Base-by-base conservation (phyloP, 2,329 filamentous ascomycete species). In the Aureobasidium sp. region DNA sequence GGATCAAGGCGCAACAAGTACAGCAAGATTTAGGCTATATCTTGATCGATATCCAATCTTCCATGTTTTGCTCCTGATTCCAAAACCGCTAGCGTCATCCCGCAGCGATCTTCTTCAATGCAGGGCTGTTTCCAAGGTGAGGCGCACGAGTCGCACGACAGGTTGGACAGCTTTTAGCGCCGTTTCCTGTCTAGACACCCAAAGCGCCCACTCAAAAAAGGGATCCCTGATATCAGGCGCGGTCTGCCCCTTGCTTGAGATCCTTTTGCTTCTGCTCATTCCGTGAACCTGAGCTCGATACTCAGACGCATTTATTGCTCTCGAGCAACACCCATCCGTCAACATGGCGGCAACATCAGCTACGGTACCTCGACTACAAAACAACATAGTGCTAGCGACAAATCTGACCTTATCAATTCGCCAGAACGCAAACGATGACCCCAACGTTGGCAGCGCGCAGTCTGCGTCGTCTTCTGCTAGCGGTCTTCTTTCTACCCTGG, bases 401-500 rank as follows among this genome's bases (percentile, higher is more conserved):
- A 29, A n/a, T 27, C 49, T 53, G 23, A 53, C 49, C 23, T 8
- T 25, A 43, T 38, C 23, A 21, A 42, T 51, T 37, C 31, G 29
- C 35, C 23, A 63, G 63, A 46, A 60, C 46, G 35, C 45, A 47
- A 67, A 60, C 61, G 53, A 63, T 55, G 68, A 69, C 59, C 33
- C 57, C 61, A 71, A 70, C 25, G 61, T 69, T 17, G 55, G 55
- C 25, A 43, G 37, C 31, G 55, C 55, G 4, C 55, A 59, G 35
- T 23, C 27, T 29, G n/a, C 8, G 17, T 49, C 43, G n/a, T 42
- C 65, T 23, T 74, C 73, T 1, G 69, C 69, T 13, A 67, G 70
- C 8, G 62, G 63, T 21, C 50, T 76, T 29, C 17, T 74, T 21
- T 68, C 72, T 2, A 74, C 73, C 3, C 65, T 75, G 4, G 67